Conservation (phyloP, 2,329 filamentous ascomycete species). For the Colletotrichum sp. region DNA sequence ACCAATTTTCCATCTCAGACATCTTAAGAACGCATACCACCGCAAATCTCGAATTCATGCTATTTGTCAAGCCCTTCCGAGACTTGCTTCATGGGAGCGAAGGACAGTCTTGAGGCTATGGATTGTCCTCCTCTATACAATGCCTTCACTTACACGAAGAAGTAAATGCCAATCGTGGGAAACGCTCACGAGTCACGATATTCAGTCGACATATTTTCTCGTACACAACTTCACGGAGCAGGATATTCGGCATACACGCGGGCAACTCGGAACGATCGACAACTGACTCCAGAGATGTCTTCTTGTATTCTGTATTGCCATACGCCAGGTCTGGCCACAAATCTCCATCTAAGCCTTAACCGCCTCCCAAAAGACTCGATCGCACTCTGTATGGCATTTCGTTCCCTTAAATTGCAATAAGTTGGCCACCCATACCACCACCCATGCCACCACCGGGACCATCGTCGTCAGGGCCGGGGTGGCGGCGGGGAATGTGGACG, state of each 20-base stretch:
- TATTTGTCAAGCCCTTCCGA: background rate
- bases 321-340: background rate
- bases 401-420: background rate
- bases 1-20: background rate
- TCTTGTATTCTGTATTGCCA: background rate
- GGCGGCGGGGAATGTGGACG: background rate
- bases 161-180: background rate
- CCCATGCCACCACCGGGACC: background rate
- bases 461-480: background rate
- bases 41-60: background rate
- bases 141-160: background rate
- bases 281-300: background rate
- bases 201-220: background rate
- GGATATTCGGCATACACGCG: background rate
- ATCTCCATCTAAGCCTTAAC: background rate
- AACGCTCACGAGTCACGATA: background rate
- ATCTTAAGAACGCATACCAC: rapidly evolving
- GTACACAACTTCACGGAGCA: background rate
- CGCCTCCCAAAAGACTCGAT: background rate
- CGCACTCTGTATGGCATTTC: background rate
- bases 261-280: background rate
- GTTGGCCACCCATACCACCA: background rate
- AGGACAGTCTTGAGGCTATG: background rate
- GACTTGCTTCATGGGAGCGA: background rate
- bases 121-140: background rate